phyloP scores from a whole-genome alignment of 345 rosid species.

The Camelina laxa region DNA sequence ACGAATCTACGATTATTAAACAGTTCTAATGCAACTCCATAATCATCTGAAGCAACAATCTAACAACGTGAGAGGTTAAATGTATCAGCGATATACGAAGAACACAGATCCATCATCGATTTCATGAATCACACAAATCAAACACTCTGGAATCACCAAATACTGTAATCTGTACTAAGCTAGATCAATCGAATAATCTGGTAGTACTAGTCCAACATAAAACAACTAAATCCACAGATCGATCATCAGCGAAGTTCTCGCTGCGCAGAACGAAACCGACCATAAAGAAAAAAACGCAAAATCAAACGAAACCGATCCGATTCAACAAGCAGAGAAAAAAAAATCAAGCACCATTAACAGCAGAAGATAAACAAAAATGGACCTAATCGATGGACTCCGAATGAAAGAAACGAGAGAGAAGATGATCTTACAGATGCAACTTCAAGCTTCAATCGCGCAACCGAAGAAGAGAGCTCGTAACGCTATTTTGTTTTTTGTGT shows the following conservation, averaged over 20 bases:
- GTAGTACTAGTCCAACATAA: not conserved
- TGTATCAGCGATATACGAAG: not conserved
- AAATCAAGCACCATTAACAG: slow-evolving; percentile 28
- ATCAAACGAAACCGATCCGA: slow-evolving; percentile 19
- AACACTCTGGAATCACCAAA: slow-evolving; percentile 9
- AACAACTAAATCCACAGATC: not conserved
- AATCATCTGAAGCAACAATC: slow-evolving; percentile 7
- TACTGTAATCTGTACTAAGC: not conserved
- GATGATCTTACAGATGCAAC: slow-evolving; percentile 36
- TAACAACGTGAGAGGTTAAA: not conserved
- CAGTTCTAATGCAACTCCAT: slow-evolving; percentile 17
- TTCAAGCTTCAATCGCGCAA: slow-evolving; percentile 31
- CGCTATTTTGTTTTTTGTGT: not conserved
- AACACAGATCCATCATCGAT: slow-evolving; percentile 31
- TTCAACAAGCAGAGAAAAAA: slow-evolving; percentile 27
- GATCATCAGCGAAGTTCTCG: slow-evolving; percentile 19
- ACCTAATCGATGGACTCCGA: slow-evolving; percentile 13
- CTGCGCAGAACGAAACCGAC: slow-evolving; percentile 22
- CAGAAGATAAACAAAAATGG: not conserved
- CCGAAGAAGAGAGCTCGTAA: slow-evolving; percentile 32
- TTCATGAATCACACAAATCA: slow-evolving; percentile 3
- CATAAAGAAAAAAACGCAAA: not conserved
- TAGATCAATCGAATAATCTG: not conserved
- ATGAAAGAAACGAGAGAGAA: slow-evolving; percentile 10
- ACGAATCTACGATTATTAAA: slow-evolving; percentile 20